Base-by-base conservation (phyloP, 2,329 filamentous ascomycete species). In the Nemania sp. region DNA sequence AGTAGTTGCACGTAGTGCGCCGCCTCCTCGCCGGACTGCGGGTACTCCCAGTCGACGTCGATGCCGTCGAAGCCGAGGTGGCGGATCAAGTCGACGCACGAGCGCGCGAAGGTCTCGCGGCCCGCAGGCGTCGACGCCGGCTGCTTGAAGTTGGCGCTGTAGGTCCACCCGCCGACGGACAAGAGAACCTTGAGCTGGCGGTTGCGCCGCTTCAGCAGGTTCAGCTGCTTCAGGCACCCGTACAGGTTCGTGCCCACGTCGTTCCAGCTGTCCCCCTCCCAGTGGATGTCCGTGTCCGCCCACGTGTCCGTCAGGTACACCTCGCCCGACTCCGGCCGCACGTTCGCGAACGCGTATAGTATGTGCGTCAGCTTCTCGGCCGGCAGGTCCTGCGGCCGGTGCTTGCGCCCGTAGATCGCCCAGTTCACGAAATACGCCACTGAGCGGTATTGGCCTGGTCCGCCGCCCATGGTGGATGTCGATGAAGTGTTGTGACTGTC, bases 81-180 rank as follows among this genome's bases (percentile, higher is more conserved):
- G 69, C 89, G 87, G 63, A 97, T 77, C 30, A 97, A 75, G 19
- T 84, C 79, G 1, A 96, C 87, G 28, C 89, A 86, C 23, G 82
- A 84, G 45, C 80, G 76, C 7, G 91, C 92, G 72, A 97, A 97
- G 1, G 69, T 80, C 24, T 78, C 76, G 6, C 91, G 82, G 7
- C 91, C 90, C 20, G 80, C 72, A 0, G 83, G 77, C 0, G 88
- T 91, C 36, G 88, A 88, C 1, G 88, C 87, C 0, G 91, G 88
- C 23, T 73, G 75, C n/a, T 82, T 80, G 72, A 97, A 95, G 74
- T 96, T 94, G 70, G 82, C 77, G 59, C 87, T 90, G 71, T 96
- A 96, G 0, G 91, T 96, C 91, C 91, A 97, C 45, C 93, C 93
- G 57, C 92, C 92, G 57, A 97, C 90, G 49, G 88, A 91, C 4